Conservation (phyloP, 208 protist species). For the Trypanosoma cruzi region DNA sequence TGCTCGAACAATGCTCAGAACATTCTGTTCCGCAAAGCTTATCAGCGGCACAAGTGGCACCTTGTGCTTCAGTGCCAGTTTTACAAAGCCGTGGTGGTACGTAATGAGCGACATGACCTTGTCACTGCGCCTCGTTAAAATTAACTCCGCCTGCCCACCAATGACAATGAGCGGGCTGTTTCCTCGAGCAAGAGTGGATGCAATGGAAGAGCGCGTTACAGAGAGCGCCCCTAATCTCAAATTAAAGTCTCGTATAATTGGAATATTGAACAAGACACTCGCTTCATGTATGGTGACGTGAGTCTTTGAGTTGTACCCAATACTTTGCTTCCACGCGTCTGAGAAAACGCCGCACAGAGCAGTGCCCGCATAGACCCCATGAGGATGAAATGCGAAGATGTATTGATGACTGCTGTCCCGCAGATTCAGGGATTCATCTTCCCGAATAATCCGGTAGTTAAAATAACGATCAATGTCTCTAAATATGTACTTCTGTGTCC, state of each 20-base stretch:
- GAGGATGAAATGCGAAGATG: slow-evolving; percentile 84
- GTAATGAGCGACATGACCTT: slow-evolving; percentile 64
- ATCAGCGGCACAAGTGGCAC: slow-evolving; percentile 82
- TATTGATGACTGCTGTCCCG: slow-evolving; percentile 54
- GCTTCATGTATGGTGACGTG: slow-evolving; percentile 69
- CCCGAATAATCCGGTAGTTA: slow-evolving; percentile 59
- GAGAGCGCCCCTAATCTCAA: slow-evolving; percentile 53
- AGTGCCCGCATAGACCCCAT: slow-evolving; percentile 82
- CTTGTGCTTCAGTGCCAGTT: slow-evolving; percentile 57
- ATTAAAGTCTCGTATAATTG: slow-evolving; percentile 78
- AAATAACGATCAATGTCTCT: slow-evolving; percentile 70
- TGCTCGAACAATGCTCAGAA: slow-evolving; percentile 65
- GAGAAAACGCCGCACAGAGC: slow-evolving; percentile 63
- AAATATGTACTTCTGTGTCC: slow-evolving; percentile 64
- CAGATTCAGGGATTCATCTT: slow-evolving; percentile 59
- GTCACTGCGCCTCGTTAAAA: slow-evolving; percentile 50
- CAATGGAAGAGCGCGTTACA: slow-evolving; percentile 57
- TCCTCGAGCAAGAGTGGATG: slow-evolving; percentile 53
- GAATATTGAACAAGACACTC: slow-evolving; percentile 79
- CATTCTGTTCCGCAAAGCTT: slow-evolving; percentile 83
- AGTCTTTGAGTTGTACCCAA: slow-evolving; percentile 46
- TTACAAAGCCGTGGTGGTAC: slow-evolving; percentile 83
- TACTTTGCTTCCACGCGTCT: slow-evolving; percentile 52
- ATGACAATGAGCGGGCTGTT: slow-evolving; percentile 83
- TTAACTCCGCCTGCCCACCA: slow-evolving; percentile 89